Conservation (phyloP, 2,329 filamentous ascomycete genomes). For the Beauveria sp. region DNA sequence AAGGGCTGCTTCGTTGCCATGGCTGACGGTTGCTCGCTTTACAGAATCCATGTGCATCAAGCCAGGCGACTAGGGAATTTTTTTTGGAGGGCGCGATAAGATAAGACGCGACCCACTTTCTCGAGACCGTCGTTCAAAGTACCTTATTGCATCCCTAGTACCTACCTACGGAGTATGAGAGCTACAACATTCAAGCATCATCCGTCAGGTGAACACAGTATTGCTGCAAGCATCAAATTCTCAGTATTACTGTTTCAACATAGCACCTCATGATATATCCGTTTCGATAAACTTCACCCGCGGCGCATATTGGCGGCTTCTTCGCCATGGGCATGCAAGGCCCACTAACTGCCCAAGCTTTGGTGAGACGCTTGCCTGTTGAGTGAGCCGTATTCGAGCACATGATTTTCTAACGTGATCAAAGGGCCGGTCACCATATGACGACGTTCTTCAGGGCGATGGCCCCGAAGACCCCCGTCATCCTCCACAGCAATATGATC, state of each 20-base stretch:
- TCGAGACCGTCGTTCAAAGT: neutral
- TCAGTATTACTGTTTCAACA: neutral
- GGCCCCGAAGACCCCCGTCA: constrained; percentile 20
- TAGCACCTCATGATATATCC: neutral
- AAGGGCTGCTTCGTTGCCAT: constrained; percentile 57
- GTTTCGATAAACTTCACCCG: neutral
- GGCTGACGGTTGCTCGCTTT: constrained; percentile 14
- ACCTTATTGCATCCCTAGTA: neutral
- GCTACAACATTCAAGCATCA: constrained; percentile 1
- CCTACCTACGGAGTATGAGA: neutral
- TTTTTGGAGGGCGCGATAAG: constrained; percentile 12
- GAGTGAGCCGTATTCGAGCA: neutral
- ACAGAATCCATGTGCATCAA: neutral
- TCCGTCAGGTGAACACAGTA: neutral
- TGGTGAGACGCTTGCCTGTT: constrained; percentile 33
- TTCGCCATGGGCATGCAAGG: constrained; percentile 44
- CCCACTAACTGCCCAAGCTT: constrained; percentile 47
- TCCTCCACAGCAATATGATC: constrained; percentile 44
- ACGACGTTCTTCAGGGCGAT: constrained; percentile 46
- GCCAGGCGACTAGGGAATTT: neutral
- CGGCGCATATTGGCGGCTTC: neutral
- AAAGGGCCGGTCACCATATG: constrained; percentile 53
- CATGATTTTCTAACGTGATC: constrained; percentile 3
- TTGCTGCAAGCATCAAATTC: constrained; percentile 11
- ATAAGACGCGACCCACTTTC: constrained; percentile 2